These are phyloP conservation scores for Candida quercuum DNA, from an alignment of 805 yeast species.

Conservation along the genomic window DNA sequence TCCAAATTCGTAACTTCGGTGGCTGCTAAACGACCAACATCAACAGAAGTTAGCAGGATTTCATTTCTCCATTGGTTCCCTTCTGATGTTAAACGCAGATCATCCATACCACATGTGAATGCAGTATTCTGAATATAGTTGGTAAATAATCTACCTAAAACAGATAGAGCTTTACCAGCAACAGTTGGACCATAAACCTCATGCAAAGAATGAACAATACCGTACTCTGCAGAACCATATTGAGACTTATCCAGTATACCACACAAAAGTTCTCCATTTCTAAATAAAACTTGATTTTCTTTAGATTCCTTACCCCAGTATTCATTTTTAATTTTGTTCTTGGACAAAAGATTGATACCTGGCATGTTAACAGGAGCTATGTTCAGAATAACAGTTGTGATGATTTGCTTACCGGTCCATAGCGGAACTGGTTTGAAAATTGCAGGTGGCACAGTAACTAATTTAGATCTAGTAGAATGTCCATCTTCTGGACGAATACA, in stretches of 20 bases:
- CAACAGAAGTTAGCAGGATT: slow-evolving; percentile 69
- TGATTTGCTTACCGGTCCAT: slow-evolving; percentile 98
- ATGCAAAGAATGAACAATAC: slow-evolving; percentile 92
- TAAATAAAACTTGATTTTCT: slow-evolving; percentile 84
- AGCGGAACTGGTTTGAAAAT: slow-evolving; percentile 78
- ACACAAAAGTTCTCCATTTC: slow-evolving; percentile 78
- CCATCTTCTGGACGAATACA: slow-evolving; percentile 97
- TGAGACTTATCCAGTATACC: slow-evolving; percentile 98
- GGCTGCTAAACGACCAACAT: slow-evolving; percentile 88
- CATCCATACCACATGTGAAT: slow-evolving; percentile 99
- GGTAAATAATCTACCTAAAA: slow-evolving; percentile 93
- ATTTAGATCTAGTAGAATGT: slow-evolving; percentile 66
- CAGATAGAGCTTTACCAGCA: slow-evolving; percentile 87
- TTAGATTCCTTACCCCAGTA: slow-evolving; percentile 87
- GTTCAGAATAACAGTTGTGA: slow-evolving; percentile 85
- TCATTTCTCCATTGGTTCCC: slow-evolving; percentile 89
- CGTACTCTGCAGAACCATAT: slow-evolving; percentile 96
- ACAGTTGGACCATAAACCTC: slow-evolving; percentile 90
- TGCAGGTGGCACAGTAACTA: slow-evolving; percentile 86
- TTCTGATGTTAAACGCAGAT: slow-evolving; percentile 81
- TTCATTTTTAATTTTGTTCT: slow-evolving; percentile 87
- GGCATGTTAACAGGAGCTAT: slow-evolving; percentile 85
- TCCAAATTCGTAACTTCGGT: slow-evolving; percentile 88
- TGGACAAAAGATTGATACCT: slow-evolving; percentile 79
- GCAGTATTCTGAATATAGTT: slow-evolving; percentile 89